Conservation (phyloP, 768 basidiomycete genomes). For the Dendrothele bispora region DNA sequence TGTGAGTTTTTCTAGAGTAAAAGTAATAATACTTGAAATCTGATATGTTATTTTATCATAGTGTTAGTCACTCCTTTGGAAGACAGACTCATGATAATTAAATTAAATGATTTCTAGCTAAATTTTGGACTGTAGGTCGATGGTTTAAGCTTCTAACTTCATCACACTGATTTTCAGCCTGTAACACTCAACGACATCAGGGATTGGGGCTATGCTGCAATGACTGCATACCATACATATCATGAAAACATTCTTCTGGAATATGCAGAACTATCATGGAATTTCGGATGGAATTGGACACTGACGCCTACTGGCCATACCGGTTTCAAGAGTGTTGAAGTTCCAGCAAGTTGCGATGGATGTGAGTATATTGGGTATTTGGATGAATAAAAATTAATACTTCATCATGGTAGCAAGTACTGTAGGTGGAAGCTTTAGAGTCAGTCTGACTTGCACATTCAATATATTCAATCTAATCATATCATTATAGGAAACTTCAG, state of each 20-base stretch:
- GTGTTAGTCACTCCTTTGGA: too few relatives aligned
- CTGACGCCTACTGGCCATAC: not conserved
- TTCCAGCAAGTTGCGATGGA: not conserved
- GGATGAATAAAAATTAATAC: not conserved
- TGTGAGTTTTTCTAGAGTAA: too few relatives aligned
- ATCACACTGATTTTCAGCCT: too few relatives aligned
- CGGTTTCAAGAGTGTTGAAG: not conserved
- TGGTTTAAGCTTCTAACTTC: not conserved
- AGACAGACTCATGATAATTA: too few relatives aligned
- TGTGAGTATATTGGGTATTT: not conserved
- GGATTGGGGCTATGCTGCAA: conserved; percentile 10
- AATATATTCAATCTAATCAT: not conserved
- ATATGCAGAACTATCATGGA: conserved; percentile 10
- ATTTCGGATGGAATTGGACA: conserved; percentile 5
- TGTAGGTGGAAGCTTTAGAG: conserved; percentile 8
- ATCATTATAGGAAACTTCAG: not conserved
- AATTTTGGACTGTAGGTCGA: conserved; percentile 5
- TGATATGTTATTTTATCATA: too few relatives aligned
- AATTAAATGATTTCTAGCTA: not conserved
- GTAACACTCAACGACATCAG: conserved; percentile 3
- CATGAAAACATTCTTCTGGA: conserved; percentile 3
- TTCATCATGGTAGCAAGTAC: conserved; percentile 1
- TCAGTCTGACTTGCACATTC: not conserved
- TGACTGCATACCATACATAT: conserved; percentile 11
- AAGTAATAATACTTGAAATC: too few relatives aligned